Evolutionary conservation across 257 asterid species (phyloP).

Genomic region (Solanum microdontum): DNA sequence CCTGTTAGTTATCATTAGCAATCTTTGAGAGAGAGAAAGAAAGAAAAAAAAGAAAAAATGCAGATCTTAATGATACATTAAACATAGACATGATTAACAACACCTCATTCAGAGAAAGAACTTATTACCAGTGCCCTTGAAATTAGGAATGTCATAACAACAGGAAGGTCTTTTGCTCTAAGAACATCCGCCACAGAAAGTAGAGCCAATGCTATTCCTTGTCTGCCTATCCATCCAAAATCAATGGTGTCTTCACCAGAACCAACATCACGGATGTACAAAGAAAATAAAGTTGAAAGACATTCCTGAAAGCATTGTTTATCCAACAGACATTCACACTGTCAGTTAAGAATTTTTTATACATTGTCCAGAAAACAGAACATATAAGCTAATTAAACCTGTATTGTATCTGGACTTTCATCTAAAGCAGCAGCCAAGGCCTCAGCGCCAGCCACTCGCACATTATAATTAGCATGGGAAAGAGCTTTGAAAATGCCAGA

Average conservation of each 20-base stretch:
- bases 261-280: conserved; percentile 77
- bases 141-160: conserved; percentile 91
- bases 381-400: conserved; percentile 30
- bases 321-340: conserved; percentile 4
- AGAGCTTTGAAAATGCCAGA: conserved; percentile 77
- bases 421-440: conserved; percentile 98
- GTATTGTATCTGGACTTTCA: conserved; percentile 90
- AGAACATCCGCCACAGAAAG: conserved; percentile 83
- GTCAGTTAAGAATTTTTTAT: not conserved
- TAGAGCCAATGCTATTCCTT: conserved; percentile 88
- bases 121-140: conserved; percentile 87
- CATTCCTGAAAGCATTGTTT: conserved; percentile 54
- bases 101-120: not conserved
- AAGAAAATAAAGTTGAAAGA: conserved; percentile 70
- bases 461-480: conserved; percentile 74
- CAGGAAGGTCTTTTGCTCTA: conserved; percentile 93
- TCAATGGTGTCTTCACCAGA: conserved; percentile 41
- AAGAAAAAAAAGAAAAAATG: not conserved
- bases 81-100: not conserved
- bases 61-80: not conserved
- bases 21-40: not conserved
- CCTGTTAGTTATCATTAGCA: not conserved
- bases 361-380: not conserved
- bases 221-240: conserved; percentile 90
- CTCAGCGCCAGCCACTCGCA: conserved; percentile 92